Percentiles rank a stretch among this genome's conserved stretches.
These are phyloP conservation scores for Annona squamosa DNA, from an alignment of 164 flowering plant species.

Conservation along the genomic window DNA sequence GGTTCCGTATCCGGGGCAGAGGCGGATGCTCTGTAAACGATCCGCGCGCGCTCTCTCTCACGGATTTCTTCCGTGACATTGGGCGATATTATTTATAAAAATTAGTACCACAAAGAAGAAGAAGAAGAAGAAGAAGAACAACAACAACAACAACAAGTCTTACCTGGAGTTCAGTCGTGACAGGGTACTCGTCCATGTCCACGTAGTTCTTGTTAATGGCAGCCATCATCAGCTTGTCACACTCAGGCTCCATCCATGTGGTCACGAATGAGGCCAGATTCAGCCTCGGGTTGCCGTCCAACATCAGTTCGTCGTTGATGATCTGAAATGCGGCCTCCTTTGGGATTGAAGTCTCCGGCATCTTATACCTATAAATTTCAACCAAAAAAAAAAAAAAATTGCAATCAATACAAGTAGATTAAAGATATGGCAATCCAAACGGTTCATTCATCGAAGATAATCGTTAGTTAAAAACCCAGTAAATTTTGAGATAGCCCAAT, in stretches of 20 bases:
- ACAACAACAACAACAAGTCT: background rate
- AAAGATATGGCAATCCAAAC: background rate
- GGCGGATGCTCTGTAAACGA: too few species aligned
- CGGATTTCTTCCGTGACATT: background rate
- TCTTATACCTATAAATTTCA: constrained; percentile 31
- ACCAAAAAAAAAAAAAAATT: background rate
- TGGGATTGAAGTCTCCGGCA: constrained; percentile 61
- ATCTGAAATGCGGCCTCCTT: constrained; percentile 62
- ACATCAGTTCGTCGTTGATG: constrained; percentile 53
- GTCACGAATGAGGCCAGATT: constrained; percentile 54
- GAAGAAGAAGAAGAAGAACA: background rate
- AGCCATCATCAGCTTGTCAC: constrained; percentile 33
- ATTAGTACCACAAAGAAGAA: background rate
- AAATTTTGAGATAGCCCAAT: too few species aligned
- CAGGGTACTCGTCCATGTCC: constrained; percentile 38
- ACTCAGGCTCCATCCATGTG: constrained; percentile 41
- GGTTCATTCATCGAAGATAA: background rate
- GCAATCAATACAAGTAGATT: background rate
- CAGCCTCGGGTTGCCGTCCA: constrained; percentile 54
- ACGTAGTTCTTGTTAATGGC: constrained; percentile 34
- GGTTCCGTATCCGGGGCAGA: background rate
- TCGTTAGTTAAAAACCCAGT: background rate
- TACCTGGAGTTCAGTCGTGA: constrained; percentile 46
- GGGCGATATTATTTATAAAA: background rate
- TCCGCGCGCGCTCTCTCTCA: background rate